These are phyloP conservation scores for Tetrahymena malaccensis DNA, from an alignment of 73 alveolate species.

Conservation along the genomic window DNA sequence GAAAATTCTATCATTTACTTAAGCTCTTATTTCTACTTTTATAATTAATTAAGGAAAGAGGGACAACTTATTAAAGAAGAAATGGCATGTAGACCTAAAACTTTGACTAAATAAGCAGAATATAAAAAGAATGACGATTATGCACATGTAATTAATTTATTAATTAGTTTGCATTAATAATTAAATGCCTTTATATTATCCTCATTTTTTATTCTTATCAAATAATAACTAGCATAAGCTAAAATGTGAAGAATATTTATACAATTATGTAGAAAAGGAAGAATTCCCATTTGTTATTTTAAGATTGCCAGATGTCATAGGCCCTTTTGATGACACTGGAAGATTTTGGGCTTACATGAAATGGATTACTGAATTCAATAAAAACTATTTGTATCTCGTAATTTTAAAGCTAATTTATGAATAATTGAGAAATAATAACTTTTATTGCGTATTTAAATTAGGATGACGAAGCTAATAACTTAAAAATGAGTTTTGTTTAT, in stretches of 20 bases:
- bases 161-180: not conserved
- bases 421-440: not conserved
- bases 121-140: conserved; percentile 22
- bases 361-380: conserved; percentile 39
- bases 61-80: conserved; percentile 15
- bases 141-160: conserved; percentile 1
- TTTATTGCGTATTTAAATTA: too few relatives aligned
- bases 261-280: not conserved
- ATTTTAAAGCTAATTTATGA: not conserved
- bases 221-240: conserved; percentile 5
- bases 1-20: not conserved
- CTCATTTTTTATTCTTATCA: too few relatives aligned
- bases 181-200: too few relatives aligned
- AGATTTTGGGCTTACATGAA: conserved; percentile 54
- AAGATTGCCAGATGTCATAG: conserved; percentile 73
- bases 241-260: conserved; percentile 32
- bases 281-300: conserved; percentile 20
- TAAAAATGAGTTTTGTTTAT: conserved; percentile 37
- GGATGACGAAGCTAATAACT: not conserved
- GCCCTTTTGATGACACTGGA: conserved; percentile 71
- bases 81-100: conserved; percentile 6
- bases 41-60: not conserved
- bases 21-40: not conserved
- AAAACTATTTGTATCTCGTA: conserved; percentile 37
- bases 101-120: not conserved